A percentile compares a stretch with the other conserved stretches of the same genome.
phyloP scores from a whole-genome alignment of 116 monocot genomes.

The Dioscorea cayenensis region DNA sequence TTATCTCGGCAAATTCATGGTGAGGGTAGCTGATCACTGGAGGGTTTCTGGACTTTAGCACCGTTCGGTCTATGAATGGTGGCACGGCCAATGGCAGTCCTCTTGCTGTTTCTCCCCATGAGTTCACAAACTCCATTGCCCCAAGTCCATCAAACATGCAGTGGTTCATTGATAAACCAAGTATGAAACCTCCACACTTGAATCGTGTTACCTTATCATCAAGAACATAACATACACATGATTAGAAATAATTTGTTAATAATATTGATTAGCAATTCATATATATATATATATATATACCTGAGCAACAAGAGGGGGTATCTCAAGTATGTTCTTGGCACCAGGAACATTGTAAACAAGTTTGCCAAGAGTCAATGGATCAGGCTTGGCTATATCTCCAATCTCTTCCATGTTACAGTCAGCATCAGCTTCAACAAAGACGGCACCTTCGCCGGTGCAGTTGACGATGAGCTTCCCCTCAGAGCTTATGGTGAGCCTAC shows the following conservation, averaged over 20 bases:
- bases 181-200: conserved; percentile 78
- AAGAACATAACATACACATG: background rate
- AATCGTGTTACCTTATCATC: conserved; percentile 63
- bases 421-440: conserved; percentile 57
- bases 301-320: conserved; percentile 62
- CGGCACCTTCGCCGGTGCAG: conserved; percentile 47
- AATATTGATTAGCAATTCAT: too few species aligned
- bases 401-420: conserved; percentile 41
- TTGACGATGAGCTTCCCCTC: conserved; percentile 59
- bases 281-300: conserved; percentile 8
- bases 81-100: conserved; percentile 49
- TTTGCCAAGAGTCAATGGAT: conserved; percentile 47
- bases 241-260: background rate
- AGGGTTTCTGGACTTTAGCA: conserved; percentile 49
- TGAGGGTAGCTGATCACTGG: conserved; percentile 50
- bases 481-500: conserved; percentile 44
- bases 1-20: conserved; percentile 66
- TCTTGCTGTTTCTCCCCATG: conserved; percentile 76
- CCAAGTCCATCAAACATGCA: conserved; percentile 88
- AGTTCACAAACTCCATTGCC: conserved; percentile 89
- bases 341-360: conserved; percentile 51
- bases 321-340: conserved; percentile 59
- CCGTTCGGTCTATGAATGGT: conserved; percentile 50
- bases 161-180: conserved; percentile 82
- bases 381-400: conserved; percentile 55